These are phyloP conservation scores for Diaporthe australafricana DNA, from an alignment of 2,329 filamentous ascomycete genomes.

Conservation along the genomic window DNA sequence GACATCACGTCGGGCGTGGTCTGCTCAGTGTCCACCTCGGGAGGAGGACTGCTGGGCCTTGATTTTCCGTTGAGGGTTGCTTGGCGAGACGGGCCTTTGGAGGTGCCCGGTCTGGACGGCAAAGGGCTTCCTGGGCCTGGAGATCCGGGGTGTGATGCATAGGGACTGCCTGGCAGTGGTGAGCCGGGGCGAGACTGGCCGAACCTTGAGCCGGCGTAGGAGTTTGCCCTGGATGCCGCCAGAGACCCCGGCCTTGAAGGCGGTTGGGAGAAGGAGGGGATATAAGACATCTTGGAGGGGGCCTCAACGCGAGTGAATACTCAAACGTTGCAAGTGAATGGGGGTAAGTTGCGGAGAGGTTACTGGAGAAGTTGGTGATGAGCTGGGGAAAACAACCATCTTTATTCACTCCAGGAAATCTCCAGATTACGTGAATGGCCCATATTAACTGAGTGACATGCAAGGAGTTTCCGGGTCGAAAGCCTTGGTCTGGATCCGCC, in stretches of 20 bases:
- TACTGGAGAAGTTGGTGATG: conserved; percentile 15
- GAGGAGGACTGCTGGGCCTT: conserved; percentile 27
- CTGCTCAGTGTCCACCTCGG: conserved; percentile 27
- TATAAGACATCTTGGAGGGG: conserved; percentile 31
- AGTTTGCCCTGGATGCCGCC: conserved; percentile 35
- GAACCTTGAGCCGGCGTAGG: conserved; percentile 31
- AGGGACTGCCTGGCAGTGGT: conserved; percentile 12
- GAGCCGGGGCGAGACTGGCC: conserved; percentile 10
- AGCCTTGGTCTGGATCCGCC: conserved; percentile 25
- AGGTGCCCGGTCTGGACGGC: conserved; percentile 33
- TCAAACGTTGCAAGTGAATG: conserved; percentile 22
- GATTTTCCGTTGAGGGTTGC: conserved; percentile 24
- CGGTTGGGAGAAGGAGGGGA: conserved; percentile 34
- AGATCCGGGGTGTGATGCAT: conserved; percentile 20
- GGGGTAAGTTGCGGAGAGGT: conserved; percentile 12
- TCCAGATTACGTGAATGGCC: conserved; percentile 32
- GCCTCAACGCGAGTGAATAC: conserved; percentile 12
- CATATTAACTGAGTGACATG: conserved; percentile 20
- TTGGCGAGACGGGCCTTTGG: conserved; percentile 23
- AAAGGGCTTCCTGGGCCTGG: conserved; percentile 32
- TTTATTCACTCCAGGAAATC: conserved; percentile 28
- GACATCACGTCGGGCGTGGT: conserved; percentile 36
- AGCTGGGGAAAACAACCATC: conserved; percentile 31
- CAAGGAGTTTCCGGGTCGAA: conserved; percentile 26
- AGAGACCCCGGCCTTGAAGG: conserved; percentile 36